Evolutionary conservation across 2,329 filamentous ascomycete species (phyloP).

Genomic region (Blumeria graminis): DNA sequence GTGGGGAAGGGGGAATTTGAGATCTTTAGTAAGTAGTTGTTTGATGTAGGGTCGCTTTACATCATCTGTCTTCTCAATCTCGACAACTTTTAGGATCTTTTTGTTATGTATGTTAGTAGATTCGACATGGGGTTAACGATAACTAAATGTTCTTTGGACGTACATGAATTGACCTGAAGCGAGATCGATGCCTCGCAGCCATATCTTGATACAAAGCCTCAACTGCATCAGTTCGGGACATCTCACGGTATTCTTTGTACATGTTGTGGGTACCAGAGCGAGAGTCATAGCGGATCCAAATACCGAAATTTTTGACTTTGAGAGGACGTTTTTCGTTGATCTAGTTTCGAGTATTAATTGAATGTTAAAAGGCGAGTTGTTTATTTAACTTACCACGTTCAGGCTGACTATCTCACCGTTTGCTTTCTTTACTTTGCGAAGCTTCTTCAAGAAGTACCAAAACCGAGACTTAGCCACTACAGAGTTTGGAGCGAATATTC

Average conservation of each 20-base stretch:
- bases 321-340: slow-evolving; percentile 97
- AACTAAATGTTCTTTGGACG: slow-evolving; percentile 18
- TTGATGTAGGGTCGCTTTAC: slow-evolving; percentile 98
- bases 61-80: slow-evolving; percentile 35
- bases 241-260: slow-evolving; percentile 99
- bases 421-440: slow-evolving; percentile 99
- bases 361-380: slow-evolving; percentile 5
- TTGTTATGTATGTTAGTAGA: background rate
- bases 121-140: background rate
- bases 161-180: slow-evolving; percentile 98
- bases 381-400: slow-evolving; percentile 52
- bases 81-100: slow-evolving; percentile 5
- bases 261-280: slow-evolving; percentile 99
- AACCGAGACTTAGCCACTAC: slow-evolving; percentile 99
- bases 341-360: slow-evolving; percentile 20
- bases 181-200: slow-evolving; percentile 92
- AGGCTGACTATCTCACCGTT: slow-evolving; percentile 97
- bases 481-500: slow-evolving; percentile 94
- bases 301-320: slow-evolving; percentile 99
- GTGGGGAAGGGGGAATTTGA: slow-evolving; percentile 98
- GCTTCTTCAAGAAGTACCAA: slow-evolving; percentile 99
- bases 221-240: slow-evolving; percentile 86
- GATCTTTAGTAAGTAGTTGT: slow-evolving; percentile 84
- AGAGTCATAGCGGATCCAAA: slow-evolving; percentile 99
- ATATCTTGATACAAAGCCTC: slow-evolving; percentile 98